Conservation (phyloP, 495 filamentous ascomycete species). For the Podospora pseudoanserina region DNA sequence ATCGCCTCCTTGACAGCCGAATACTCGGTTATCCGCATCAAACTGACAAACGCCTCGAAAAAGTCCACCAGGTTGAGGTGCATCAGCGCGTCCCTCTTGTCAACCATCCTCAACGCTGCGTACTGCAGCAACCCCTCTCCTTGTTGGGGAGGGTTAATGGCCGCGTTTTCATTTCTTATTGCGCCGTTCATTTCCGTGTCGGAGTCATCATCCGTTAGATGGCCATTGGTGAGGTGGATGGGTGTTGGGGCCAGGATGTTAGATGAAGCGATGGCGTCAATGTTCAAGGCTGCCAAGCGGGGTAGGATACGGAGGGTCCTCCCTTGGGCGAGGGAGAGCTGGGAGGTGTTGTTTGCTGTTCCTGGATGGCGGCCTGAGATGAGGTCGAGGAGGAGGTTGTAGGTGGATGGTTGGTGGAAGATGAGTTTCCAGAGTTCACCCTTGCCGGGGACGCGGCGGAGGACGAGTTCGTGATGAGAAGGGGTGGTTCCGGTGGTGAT, state of each 20-base stretch:
- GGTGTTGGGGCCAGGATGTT: conserved; percentile 59
- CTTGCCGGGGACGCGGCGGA: conserved; percentile 50
- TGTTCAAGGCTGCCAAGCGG: conserved; percentile 61
- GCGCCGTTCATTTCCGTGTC: not conserved
- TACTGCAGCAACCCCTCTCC: conserved; percentile 66
- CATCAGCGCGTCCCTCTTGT: conserved; percentile 72
- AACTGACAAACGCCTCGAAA: conserved; percentile 60
- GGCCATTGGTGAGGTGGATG: conserved; percentile 42
- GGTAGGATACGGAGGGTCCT: conserved; percentile 68
- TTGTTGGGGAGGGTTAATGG: conserved; percentile 7
- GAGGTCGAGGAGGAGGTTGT: conserved; percentile 59
- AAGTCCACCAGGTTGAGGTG: conserved; percentile 76
- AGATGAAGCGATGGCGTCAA: conserved; percentile 56
- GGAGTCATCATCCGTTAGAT: not conserved
- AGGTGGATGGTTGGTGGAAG: conserved; percentile 64
- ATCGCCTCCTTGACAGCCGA: conserved; percentile 39
- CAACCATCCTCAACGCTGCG: conserved; percentile 69
- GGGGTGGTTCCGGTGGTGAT: conserved; percentile 14
- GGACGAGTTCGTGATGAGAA: conserved; percentile 29
- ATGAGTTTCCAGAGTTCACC: conserved; percentile 70
- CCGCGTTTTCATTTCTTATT: conserved; percentile 1
- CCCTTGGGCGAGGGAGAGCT: conserved; percentile 75
- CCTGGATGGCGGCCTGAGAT: conserved; percentile 50
- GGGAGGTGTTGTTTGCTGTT: conserved; percentile 43
- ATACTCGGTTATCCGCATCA: conserved; percentile 46